Evolutionary conservation across 495 filamentous ascomycete genomes (phyloP), one percentile per base, ranked within the genome.

Genomic region (Cercophora sp.): DNA sequence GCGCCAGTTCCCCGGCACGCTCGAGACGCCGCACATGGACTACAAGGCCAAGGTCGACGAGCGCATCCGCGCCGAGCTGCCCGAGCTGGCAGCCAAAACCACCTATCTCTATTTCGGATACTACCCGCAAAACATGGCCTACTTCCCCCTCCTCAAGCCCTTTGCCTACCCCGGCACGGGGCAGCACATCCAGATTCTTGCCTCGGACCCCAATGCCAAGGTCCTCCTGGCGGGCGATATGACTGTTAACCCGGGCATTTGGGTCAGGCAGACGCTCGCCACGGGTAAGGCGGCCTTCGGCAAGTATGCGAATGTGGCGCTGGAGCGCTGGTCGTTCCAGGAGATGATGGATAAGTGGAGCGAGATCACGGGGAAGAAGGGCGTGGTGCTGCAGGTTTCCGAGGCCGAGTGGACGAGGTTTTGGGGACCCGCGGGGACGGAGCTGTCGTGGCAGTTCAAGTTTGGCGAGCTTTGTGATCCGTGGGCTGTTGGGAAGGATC

Each of bases 41-140:
- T 57, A 46, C 45, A 73, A 73, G 52, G 61, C 63, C 48, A 50
- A 56, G 31, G 55, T 70, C 39, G 70, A 73, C 47, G 62, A 57
- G 11, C 66, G 61, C 40, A 71, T 73, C 57, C 61, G 58, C 27
- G 51, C 52, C 25, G 49, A 63, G 40, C 25, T 48, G 43, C 36
- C 53, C 25, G 52, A 22, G 0, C 53, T 73, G 34, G 48, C 52
- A 0, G 36, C 54, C 16, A 70, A 70, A 62, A 73, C 68, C 4
- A 71, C 70, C 5, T 69, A 66, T 52, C 34, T 71, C 23, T 62
- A 62, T 44, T 46, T 65, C 24, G 56, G 58, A 4, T 67, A 48
- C 29, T 73, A 64, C 46, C 48, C 49, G 26, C 29, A 37, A 42
- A 57, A 57, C 34, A 47, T 52, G 40, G 35, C 41, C 10, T 52